Base-by-base conservation (phyloP, 352 stramenopile genomes). In the Globisporangium okanoganense region DNA sequence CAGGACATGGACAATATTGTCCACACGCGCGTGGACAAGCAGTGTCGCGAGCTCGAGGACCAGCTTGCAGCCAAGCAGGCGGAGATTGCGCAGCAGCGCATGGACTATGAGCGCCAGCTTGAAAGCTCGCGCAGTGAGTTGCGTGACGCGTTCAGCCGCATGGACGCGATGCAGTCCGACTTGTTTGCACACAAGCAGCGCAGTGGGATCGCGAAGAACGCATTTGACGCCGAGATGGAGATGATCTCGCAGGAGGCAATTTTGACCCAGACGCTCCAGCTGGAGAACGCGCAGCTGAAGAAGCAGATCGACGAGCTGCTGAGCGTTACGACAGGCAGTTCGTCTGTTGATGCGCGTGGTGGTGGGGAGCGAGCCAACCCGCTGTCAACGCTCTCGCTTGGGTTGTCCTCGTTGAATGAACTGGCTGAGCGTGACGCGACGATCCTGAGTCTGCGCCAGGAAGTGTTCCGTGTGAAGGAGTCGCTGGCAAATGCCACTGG, bases 121-220 rank as follows among this genome's bases (percentile, higher is more conserved):
- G 78, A 90, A 49, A 64, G 67, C 50, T 73, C 69, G 22, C 79
- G 85, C 33, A 61, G 67, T 27, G 83, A 92, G 27, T 41, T 88
- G 14, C 76, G 87, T 0, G 84, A 90, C 16, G 72, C 79, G 6
- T 85, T 87, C 61, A 81, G 78, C 1, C 85, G 88, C 20, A 66
- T 98, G 40, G 88, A 98, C 67, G 82, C 81, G 1, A 80, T 98
- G 50, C 88, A 97, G 59, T 92, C 97, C 5, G 90, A 98, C 58
- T 66, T 99, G 5, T 95, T 96, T 64, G 78, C 76, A 53, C 85
- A 76, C 71, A 98, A 96, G 72, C 84, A 92, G 60, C 82, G 75
- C 2, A 81, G 70, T 0, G 82, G 78, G 0, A 64, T 87, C 24
- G 74, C 85, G 3, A 75, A 89, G 56, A 87, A 67, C 56, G 65